These are phyloP conservation scores for Evansstolkia leycettana DNA, from an alignment of 495 filamentous ascomycete species.

Conservation along the genomic window DNA sequence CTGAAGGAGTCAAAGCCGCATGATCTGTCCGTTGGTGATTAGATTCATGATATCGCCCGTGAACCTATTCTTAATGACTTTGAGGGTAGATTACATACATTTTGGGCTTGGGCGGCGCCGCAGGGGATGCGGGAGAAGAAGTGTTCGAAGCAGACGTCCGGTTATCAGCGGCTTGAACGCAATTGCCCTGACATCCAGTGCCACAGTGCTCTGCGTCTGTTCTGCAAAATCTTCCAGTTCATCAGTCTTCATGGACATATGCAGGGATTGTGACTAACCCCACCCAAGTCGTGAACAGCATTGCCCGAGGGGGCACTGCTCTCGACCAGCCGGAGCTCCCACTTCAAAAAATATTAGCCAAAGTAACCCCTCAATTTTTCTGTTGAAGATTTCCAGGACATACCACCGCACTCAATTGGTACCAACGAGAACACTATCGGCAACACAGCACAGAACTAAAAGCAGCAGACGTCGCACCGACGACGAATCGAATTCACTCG, in stretches of 20 bases:
- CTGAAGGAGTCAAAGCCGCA: conserved; percentile 1
- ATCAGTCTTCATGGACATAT: too few species aligned
- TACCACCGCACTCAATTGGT: conserved; percentile 4
- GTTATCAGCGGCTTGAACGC: not conserved
- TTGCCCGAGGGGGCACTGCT: conserved; percentile 2
- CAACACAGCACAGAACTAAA: not conserved
- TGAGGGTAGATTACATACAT: not conserved
- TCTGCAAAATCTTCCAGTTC: conserved; percentile 2
- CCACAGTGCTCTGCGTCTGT: conserved; percentile 2
- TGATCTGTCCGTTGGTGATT: not conserved
- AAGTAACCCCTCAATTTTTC: not conserved
- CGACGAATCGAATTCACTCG: too few species aligned
- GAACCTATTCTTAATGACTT: too few species aligned
- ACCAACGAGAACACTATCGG: not conserved
- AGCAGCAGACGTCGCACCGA: not conserved
- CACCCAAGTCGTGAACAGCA: conserved; percentile 6
- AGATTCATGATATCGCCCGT: not conserved
- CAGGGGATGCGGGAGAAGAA: too few species aligned
- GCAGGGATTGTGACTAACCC: too few species aligned
- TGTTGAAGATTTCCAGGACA: too few species aligned
- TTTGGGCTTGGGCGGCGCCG: too few species aligned
- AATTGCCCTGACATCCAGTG: conserved; percentile 4
- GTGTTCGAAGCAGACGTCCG: too few species aligned
- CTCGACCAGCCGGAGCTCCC: conserved; percentile 2
- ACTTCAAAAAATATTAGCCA: not conserved